Conservation (phyloP, 306 rosid species). For the Quercus aquifolioides region DNA sequence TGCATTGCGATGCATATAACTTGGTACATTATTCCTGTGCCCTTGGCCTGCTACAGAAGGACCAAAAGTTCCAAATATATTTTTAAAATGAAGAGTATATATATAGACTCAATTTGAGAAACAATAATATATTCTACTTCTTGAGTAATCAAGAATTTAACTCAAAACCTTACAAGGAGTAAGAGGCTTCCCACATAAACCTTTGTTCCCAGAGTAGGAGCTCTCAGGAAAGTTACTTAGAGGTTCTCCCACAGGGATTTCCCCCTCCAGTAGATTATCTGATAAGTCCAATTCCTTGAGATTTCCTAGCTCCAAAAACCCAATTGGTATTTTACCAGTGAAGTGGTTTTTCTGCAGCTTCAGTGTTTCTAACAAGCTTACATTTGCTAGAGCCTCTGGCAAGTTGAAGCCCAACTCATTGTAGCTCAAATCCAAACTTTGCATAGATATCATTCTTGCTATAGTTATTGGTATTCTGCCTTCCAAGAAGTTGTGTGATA, state of each 20-base stretch:
- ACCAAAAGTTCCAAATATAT: background rate
- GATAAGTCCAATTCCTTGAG: slow-evolving; percentile 55
- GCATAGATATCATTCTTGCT: slow-evolving; percentile 37
- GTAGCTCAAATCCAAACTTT: slow-evolving; percentile 59
- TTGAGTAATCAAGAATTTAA: background rate
- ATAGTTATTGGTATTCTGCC: slow-evolving; percentile 46
- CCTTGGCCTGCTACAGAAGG: background rate
- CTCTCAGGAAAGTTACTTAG: slow-evolving; percentile 54
- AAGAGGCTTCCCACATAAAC: slow-evolving; percentile 75
- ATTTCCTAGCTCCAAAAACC: slow-evolving; percentile 44
- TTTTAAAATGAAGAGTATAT: background rate
- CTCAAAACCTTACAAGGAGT: slow-evolving; percentile 41
- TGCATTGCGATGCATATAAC: background rate
- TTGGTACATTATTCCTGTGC: background rate
- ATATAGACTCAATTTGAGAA: background rate
- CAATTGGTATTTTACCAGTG: slow-evolving; percentile 52
- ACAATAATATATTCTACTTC: background rate
- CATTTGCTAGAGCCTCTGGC: slow-evolving; percentile 48
- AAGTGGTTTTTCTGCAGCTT: slow-evolving; percentile 63
- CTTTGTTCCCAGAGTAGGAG: slow-evolving; percentile 57
- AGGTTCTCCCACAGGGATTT: slow-evolving; percentile 63
- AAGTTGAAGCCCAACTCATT: slow-evolving; percentile 42
- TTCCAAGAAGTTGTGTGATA: slow-evolving; percentile 52
- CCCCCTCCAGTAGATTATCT: slow-evolving; percentile 63
- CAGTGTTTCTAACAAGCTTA: slow-evolving; percentile 45